Base-by-base conservation (phyloP, 2,329 filamentous ascomycete species). In the Trichophyton mentagrophytes region DNA sequence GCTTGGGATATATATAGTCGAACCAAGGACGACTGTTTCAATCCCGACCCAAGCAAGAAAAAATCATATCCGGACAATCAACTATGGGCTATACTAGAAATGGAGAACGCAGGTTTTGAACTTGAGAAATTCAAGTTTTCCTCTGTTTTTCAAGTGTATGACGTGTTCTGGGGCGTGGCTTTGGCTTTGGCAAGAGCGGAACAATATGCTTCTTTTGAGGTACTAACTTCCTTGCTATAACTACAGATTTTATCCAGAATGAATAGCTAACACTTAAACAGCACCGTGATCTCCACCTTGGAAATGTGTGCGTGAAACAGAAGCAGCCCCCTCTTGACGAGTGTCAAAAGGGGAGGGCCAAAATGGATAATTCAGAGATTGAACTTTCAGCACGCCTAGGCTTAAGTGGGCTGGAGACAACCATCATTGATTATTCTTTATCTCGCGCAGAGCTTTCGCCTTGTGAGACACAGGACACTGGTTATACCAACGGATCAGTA, bases 351-450 rank as follows among this genome's bases (percentile, higher is more conserved):
- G 9, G 15, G 15, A 55, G 17, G 49, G 2, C 6, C 33, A 9
- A 9, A 33, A 17, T 15, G 3, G 6, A 36, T 22, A 20, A 36
- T 30, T n/a, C 27, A 33, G 15, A 13, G 15, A 25, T 15, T 27
- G 38, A 47, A 22, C 30, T 44, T 0, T 63, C 69, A 1, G 71
- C 78, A 61, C 73, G 73, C 20, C 72, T 85, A 25, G 77, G 78
- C 1, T 76, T 82, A 61, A 82, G 81, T 13, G 75, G 76, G 1
- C 71, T 86, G 3, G 80, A 84, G 65, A 82, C 82, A 1, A 86
- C 84, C 0, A 78, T 87, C 25, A 87, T 87, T 65, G 84, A 87
- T 69, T 87, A 86, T 69, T 86, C 84, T 1, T 77, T 86, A 40
- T 85, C 83, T 0, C 80, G 84, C n/a, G 82, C 82, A 1, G 76